Base-by-base conservation (phyloP, 306 rosid genomes). In the Gynostemma pentaphyllum region DNA sequence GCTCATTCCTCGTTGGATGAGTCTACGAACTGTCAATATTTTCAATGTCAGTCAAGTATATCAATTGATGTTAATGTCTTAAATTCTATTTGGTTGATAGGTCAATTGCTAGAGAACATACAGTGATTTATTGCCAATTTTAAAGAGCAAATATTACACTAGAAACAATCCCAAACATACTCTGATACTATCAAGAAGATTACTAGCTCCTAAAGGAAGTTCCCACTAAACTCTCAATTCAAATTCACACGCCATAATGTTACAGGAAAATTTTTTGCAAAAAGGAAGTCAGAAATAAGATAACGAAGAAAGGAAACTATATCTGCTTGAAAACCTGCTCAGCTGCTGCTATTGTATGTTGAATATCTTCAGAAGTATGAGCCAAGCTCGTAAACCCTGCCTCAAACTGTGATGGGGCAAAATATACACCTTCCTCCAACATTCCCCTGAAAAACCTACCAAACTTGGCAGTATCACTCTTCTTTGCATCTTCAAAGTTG, bases 371-470 rank as follows among this genome's bases (percentile, higher is more conserved):
- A 22, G 85, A 57, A 62, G 87, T 68, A 67, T 84, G 99, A 1
- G 99, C 95, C 83, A 94, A 83, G 77, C 95, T 94, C 37, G 99
- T 94, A 72, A 88, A 86, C 26, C 99, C 99, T 61, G 97, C 97
- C 77, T 94, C 99, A 69, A 88, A 94, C 80, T 88, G 97, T 12
- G 94, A 86, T 47, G 99, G 99, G 57, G 99, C 99, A 45, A 86
- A 79, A 67, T 94, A 94, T 6, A 92, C 94, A 28, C 97, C 99
- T 82, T 92, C 94, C 36, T 82, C 95, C 76, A 92, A 70, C 96
- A 92, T 81, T 60, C 87, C 97, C 83, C 96, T 73, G 60, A 68
- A 75, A 75, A 94, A 94, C 78, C 76, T 88, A 3, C 72, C 94
- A 75, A 88, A 88, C 79, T 88, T 92, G 7, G 75, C 83, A 0